Base-by-base conservation (phyloP, 805 yeast species). In the Ascoidea rubescens region DNA sequence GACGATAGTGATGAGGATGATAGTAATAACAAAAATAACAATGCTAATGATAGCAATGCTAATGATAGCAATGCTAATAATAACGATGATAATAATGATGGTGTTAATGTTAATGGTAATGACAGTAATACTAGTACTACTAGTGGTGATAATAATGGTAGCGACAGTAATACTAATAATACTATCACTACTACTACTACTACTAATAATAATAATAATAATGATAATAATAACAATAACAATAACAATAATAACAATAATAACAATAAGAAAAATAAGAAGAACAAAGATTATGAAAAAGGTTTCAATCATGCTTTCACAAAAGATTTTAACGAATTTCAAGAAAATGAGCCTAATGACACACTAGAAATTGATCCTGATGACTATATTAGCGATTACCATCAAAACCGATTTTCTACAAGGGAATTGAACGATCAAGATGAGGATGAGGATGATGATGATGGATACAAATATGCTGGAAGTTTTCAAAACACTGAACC, bases 11-110 rank as follows among this genome's bases (percentile, higher is more conserved):
- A 68, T 50, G 69, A 62, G 12, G 64, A 47, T 48, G 55, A 48
- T 54, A 59, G 50, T 58, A 54, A 45, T 53, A 43, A 59, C 56
- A 37, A 51, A 63, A 51, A 59, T 48, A 59, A 62, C 53, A 50
- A 57, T 50, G 51, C 55, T 8, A 69, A 64, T 31, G 65, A 62
- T 44, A 64, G 62, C 17, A 65, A 63, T 12, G 62, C 59, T 33
- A 67, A 64, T 47, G 65, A 54, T 33, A 58, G 53, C 14, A 54
- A 31, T 5, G 60, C 59, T 42, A 54, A 67, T 50, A 59, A 61
- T 10, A 60, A 60, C 2, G 65, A 59, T 32, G 59, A 58, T 17
- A 56, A 45, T 21, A 59, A 57, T 5, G 55, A 53, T 46, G 60
- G 57, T 50, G 56, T 14, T 51, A 57, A 52, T 30, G 33, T 48